These are phyloP conservation scores for Aspergillus ibericus DNA, from an alignment of 2,329 filamentous ascomycete species.

Conservation along the genomic window DNA sequence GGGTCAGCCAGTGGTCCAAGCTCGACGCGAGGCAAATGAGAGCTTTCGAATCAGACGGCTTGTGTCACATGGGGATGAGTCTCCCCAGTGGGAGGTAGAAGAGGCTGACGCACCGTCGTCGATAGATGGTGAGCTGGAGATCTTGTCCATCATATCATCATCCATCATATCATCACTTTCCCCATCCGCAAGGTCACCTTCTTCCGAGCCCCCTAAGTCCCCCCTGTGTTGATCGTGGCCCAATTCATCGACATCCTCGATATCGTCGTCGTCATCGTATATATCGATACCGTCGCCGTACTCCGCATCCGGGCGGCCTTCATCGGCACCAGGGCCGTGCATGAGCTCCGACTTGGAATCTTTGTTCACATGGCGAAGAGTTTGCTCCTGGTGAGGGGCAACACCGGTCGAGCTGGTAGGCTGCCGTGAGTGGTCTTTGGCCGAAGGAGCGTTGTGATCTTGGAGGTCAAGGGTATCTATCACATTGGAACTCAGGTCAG, in stretches of 20 bases:
- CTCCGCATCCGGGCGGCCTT: conserved; percentile 48
- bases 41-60: neutral
- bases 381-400: conserved; percentile 81
- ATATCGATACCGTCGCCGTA: conserved; percentile 35
- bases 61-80: neutral
- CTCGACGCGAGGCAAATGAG: neutral
- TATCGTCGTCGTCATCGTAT: conserved; percentile 31
- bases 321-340: conserved; percentile 62
- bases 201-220: conserved; percentile 31
- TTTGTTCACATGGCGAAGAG: conserved; percentile 75
- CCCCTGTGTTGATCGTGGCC: conserved; percentile 20
- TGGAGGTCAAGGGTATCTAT: conserved; percentile 94
- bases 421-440: conserved; percentile 72
- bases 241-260: conserved; percentile 5
- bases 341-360: conserved; percentile 73
- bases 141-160: conserved; percentile 97
- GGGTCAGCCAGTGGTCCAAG: conserved; percentile 74
- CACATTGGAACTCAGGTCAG: neutral
- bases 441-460: conserved; percentile 76
- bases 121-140: conserved; percentile 97
- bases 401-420: conserved; percentile 54
- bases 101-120: conserved; percentile 73
- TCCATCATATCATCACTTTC: conserved; percentile 71
- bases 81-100: neutral
- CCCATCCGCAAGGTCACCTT: conserved; percentile 61